These are phyloP conservation scores for Teratosphaeriaceae sp. DNA, from an alignment of 2,329 filamentous ascomycete genomes.

Conservation along the genomic window DNA sequence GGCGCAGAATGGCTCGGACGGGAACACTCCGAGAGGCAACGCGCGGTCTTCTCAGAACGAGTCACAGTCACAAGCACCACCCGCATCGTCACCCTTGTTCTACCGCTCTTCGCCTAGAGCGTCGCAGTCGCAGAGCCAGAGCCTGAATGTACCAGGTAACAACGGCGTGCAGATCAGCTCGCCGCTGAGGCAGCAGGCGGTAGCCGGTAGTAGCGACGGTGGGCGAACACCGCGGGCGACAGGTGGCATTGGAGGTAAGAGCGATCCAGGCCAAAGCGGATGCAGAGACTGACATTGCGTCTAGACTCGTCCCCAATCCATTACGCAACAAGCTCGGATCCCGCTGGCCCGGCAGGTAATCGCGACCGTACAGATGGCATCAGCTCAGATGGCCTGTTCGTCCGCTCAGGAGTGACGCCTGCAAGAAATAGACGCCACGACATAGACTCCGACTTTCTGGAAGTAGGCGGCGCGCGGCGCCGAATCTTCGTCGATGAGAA, in stretches of 20 bases:
- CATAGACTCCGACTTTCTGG: slow-evolving; percentile 72
- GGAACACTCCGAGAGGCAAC: slow-evolving; percentile 40
- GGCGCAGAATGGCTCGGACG: slow-evolving; percentile 30
- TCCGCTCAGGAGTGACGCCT: slow-evolving; percentile 53
- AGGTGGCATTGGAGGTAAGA: slow-evolving; percentile 57
- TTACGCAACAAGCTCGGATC: slow-evolving; percentile 79
- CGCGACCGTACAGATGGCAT: slow-evolving; percentile 57
- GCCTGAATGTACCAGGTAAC: slow-evolving; percentile 18
- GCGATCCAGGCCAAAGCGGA: too few relatives aligned
- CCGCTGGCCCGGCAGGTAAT: slow-evolving; percentile 27
- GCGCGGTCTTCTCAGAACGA: slow-evolving; percentile 38
- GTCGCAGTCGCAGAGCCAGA: slow-evolving; percentile 31
- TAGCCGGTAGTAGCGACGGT: slow-evolving; percentile 45
- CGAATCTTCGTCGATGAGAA: slow-evolving; percentile 59
- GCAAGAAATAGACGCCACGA: slow-evolving; percentile 69
- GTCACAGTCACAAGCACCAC: slow-evolving; percentile 23
- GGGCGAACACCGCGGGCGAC: slow-evolving; percentile 67
- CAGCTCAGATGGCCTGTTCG: slow-evolving; percentile 69
- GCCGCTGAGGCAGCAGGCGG: slow-evolving; percentile 33
- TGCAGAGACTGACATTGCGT: slow-evolving; percentile 11
- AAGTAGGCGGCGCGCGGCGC: slow-evolving; percentile 44
- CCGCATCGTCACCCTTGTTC: slow-evolving; percentile 71
- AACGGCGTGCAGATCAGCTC: slow-evolving; percentile 44
- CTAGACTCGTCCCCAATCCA: slow-evolving; percentile 86
- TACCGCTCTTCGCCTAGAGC: slow-evolving; percentile 58